Base-by-base conservation (phyloP, 257 asterid species). In the Lycium barbarum region DNA sequence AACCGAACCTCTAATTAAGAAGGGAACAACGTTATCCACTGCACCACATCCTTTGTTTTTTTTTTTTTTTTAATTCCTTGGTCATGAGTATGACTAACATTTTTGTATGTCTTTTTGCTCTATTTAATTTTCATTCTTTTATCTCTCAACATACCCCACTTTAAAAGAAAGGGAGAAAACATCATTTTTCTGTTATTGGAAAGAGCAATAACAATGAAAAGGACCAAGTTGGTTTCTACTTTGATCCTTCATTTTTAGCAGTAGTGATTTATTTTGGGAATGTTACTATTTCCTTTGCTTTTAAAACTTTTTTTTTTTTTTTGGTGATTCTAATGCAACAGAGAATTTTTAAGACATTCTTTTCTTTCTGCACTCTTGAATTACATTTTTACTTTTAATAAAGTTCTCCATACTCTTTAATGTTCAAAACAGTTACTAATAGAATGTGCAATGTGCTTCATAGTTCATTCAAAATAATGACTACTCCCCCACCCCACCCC, bases 131-230 rank as follows among this genome's bases (percentile, higher is more conserved):
- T 35, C 7, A 45, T 63, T 20, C 36, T 58, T 61, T 15, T 22
- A 4, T 20, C 40, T 1, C 49, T 13, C 11, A 33, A 68, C 12
- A 76, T 20, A 53, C 14, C 63, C 47, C 38, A 51, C 81, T 13
- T 49, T 18, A 76, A 76, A 76, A 14, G 9, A 76, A 26, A 51
- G 14, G 20, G 9, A 22, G n/a, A 53, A 72, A 14, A 7, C 62
- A 76, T 76, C 26, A 51, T 49, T 76, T 76, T 36, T 51, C 45
- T 51, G 82, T 51, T 51, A 76, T 51, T 76, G 82, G 26, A 13
- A 51, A 74, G 62, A 74, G 81, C 81, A 74, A 51, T 76, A 26
- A 51, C 62, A 51, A 33, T 51, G 82, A 76, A 51, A 76, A 76
- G 82, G 26, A 51, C 47, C 26, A 76, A 51, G 63, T 51, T 76